Base-by-base conservation (phyloP, 805 yeast genomes). In the Naumovozyma dairenensis region DNA sequence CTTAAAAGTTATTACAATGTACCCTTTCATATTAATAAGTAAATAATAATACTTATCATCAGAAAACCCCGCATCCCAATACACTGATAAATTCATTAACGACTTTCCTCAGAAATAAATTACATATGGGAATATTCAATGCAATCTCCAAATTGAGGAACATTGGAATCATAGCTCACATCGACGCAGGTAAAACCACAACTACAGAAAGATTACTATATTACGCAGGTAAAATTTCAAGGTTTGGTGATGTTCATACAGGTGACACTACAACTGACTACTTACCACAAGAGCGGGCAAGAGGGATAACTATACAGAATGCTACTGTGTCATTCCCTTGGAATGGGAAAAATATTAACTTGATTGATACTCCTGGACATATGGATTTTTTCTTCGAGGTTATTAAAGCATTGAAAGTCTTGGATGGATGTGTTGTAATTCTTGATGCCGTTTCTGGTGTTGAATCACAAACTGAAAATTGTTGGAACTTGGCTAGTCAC, bases 111-210 rank as follows among this genome's bases (percentile, higher is more conserved):
- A n/a, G n/a, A n/a, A n/a, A n/a, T n/a, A n/a, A n/a, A n/a, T n/a
- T n/a, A n/a, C n/a, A n/a, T 7, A 24, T 24, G 26, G n/a, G n/a
- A 12, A 7, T 24, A 24, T 14, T 14, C 7, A 8, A 10, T 12
- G 14, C 24, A 4, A 32, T 51, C 2, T 37, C 49, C 5, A 46
- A 40, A 34, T 70, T 80, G 16, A 64, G 98, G 39, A 89, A 92
- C 58, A 83, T 92, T 21, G 98, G 98, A 2, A 85, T 92, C 46
- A 86, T 92, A 26, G 98, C 98, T n/a, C 98, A 92, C 55, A 92
- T 92, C 34, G 98, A 92, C 64, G 98, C 98, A 3, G 98, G 98
- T 0, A 92, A 92, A 58, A 92, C 98, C 3, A 92, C 98, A 2
- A 87, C 98, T 1, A 89, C 98, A 0, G 98, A 92, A 55, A 65